These are phyloP conservation scores for Melaleuca quinquenervia DNA, from an alignment of 345 rosid genomes.

Conservation along the genomic window DNA sequence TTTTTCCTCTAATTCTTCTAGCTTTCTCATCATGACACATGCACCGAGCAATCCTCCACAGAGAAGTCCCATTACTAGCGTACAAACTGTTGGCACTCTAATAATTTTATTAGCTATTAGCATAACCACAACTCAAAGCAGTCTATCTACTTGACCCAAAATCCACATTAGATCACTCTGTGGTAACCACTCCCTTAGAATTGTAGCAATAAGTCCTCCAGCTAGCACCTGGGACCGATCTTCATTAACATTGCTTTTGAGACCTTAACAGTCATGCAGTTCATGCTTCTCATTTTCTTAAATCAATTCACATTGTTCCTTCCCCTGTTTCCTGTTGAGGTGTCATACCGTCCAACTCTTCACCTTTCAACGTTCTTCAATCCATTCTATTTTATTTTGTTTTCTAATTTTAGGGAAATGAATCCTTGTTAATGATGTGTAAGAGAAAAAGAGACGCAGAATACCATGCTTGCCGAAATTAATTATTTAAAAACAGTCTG, in stretches of 20 bases:
- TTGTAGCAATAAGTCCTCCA: not conserved
- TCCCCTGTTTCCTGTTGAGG: not conserved
- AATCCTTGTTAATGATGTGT: not conserved
- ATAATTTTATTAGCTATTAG: not conserved
- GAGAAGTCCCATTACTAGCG: not conserved
- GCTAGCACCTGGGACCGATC: not conserved
- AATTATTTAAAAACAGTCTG: not conserved
- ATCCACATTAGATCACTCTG: not conserved
- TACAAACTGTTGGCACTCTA: not conserved
- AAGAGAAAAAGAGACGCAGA: not conserved
- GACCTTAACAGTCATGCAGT: not conserved
- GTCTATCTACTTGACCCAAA: not conserved
- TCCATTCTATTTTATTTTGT: not conserved
- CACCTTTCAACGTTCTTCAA: not conserved
- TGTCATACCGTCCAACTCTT: not conserved
- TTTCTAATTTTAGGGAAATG: not conserved
- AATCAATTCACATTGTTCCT: not conserved
- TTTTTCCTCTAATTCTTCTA: not conserved
- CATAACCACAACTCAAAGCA: not conserved
- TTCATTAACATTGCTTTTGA: not conserved
- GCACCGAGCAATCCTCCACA: not conserved
- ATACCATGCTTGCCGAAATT: not conserved
- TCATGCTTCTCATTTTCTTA: not conserved
- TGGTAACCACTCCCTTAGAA: not conserved
- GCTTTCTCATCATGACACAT: not conserved